phyloP scores from a whole-genome alignment of 352 stramenopile genomes.

The Blastocystis hominis region DNA sequence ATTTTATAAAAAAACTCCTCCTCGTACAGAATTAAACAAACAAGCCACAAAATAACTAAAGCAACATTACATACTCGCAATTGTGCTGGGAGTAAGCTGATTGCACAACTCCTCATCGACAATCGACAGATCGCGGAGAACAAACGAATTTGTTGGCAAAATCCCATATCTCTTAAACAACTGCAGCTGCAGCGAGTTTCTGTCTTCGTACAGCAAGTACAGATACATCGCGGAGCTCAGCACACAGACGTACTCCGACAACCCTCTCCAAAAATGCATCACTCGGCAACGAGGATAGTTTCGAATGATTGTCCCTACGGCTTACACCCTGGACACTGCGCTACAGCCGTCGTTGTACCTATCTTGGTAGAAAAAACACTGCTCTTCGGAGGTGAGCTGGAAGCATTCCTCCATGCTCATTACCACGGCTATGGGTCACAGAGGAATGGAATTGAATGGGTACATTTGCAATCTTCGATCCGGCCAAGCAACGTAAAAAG shows the following conservation, averaged over 20 bases:
- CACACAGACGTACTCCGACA: constrained; percentile 11
- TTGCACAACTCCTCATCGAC: constrained; percentile 39
- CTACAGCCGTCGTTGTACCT: constrained; percentile 18
- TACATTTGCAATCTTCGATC: constrained; percentile 51
- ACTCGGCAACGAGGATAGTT: constrained; percentile 55
- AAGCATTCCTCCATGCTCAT: constrained; percentile 49
- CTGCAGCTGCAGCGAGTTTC: constrained; percentile 12
- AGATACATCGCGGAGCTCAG: constrained; percentile 22
- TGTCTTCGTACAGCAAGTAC: constrained; percentile 7
- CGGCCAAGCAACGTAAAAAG: constrained; percentile 27
- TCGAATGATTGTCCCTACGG: constrained; percentile 6
- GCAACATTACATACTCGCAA: not conserved
- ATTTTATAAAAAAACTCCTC: not conserved
- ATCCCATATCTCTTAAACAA: constrained; percentile 34
- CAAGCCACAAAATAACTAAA: not conserved
- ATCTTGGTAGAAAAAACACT: constrained; percentile 18
- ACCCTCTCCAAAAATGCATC: constrained; percentile 50
- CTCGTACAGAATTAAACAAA: not conserved
- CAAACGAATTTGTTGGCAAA: constrained; percentile 10
- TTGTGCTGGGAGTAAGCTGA: not conserved
- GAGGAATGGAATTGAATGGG: no score
- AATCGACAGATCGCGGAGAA: not conserved
- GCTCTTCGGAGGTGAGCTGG: constrained; percentile 20
- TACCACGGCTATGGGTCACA: not conserved
- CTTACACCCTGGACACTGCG: not conserved